These are phyloP conservation scores for Fraxinus baroniana DNA, from an alignment of 305 asterid genomes.

Conservation along the genomic window DNA sequence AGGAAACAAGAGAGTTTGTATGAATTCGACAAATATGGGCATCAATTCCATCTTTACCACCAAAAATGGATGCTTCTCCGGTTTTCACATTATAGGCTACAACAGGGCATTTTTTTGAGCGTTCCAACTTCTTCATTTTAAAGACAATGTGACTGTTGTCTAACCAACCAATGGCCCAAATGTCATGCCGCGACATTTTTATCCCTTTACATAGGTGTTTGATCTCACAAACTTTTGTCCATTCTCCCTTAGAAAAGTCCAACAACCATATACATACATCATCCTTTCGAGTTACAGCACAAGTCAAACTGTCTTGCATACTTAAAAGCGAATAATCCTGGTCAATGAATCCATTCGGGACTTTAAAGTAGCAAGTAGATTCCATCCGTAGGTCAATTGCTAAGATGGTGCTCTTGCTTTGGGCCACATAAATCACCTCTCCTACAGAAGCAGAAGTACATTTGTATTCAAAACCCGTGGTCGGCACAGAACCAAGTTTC, in stretches of 20 bases:
- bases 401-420: background rate
- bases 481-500: background rate
- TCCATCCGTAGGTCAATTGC: constrained; percentile 6
- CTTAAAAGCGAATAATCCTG: background rate
- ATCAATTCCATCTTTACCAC: background rate
- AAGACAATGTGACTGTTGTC: background rate
- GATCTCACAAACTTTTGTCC: constrained; percentile 5
- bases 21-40: background rate
- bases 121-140: background rate
- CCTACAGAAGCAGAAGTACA: background rate
- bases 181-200: background rate
- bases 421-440: background rate
- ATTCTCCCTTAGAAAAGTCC: background rate
- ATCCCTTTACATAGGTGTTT: background rate
- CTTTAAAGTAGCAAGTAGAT: background rate
- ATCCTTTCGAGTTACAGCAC: background rate
- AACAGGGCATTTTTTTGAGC: background rate
- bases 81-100: background rate
- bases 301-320: background rate
- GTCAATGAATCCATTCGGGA: background rate
- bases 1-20: constrained; percentile 2
- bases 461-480: background rate
- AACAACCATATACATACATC: background rate
- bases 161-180: constrained; percentile 13
- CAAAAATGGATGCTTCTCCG: background rate